These are phyloP conservation scores for Fusarium equiseti DNA, from an alignment of 2,329 filamentous ascomycete genomes.

Conservation along the genomic window DNA sequence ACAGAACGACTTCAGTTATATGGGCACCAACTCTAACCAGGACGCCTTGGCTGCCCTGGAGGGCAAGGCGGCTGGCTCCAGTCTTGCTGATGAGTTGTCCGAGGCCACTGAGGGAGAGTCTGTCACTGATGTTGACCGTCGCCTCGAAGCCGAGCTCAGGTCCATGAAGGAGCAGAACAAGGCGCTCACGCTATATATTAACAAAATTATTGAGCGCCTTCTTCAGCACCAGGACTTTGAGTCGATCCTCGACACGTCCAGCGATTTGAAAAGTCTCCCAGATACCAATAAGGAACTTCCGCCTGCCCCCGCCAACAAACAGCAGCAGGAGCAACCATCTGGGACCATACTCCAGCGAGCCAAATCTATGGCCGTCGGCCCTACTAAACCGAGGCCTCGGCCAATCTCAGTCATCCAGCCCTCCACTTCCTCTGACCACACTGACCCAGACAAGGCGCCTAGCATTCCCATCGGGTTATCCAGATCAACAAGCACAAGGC, in stretches of 20 bases:
- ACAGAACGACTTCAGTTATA: conserved; percentile 83
- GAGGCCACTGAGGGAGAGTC: conserved; percentile 72
- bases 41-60: conserved; percentile 74
- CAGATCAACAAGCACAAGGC: conserved; percentile 66
- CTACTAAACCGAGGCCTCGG: conserved; percentile 61
- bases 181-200: conserved; percentile 96
- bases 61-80: conserved; percentile 65
- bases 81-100: conserved; percentile 89
- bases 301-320: conserved; percentile 65
- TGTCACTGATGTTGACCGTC: conserved; percentile 67
- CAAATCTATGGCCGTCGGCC: conserved; percentile 69
- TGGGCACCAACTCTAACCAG: conserved; percentile 68
- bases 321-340: conserved; percentile 51
- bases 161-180: conserved; percentile 93
- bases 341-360: conserved; percentile 70
- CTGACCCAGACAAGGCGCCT: conserved; percentile 79
- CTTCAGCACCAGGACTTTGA: conserved; percentile 96
- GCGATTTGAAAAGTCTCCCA: conserved; percentile 59
- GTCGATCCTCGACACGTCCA: conserved; percentile 86
- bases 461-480: conserved; percentile 76
- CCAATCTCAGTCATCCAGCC: conserved; percentile 70
- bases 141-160: conserved; percentile 82
- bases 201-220: conserved; percentile 97
- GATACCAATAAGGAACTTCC: conserved; percentile 88
- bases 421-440: conserved; percentile 58